Evolutionary conservation across 2,329 filamentous ascomycete species (phyloP), one percentile per base, ranked within the genome.

Genomic region (Phyllosticta ampelicida): DNA sequence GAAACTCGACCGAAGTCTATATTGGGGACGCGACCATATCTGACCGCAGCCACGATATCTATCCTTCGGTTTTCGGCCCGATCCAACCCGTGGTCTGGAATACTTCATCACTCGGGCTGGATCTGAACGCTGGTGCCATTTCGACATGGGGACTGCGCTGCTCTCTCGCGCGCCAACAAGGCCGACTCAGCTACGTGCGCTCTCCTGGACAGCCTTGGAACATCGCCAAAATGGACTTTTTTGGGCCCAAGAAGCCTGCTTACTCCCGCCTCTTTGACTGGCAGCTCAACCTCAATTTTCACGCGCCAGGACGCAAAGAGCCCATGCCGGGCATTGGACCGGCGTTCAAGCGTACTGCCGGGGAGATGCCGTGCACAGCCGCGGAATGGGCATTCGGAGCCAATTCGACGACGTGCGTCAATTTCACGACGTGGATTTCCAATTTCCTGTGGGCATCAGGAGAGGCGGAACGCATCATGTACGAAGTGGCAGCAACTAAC

Each of bases 211-310:
- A 18, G 36, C 16, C 44, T 1, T 50, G 44, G 44, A 49, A 23
- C n/a, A 55, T 55, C 13, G 11, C 54, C 48, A 44, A 44, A 44
- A 44, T n/a, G 36, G 36, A 44, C 36, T 44, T 44, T 44, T 16
- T 9, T 13, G 16, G 36, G 20, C 5, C 20, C 44, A 49, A 44
- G 18, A 19, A 16, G 36, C 21, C 48, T 10, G 44, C 26, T 6
- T 26, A 44, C 23, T 55, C 54, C 8, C 13, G 48, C 5, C 54
- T 55, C 23, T 44, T 48, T 1, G 23, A 49, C 11, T 55, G 54
- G 54, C 54, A 55, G 9, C 18, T 23, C 1, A 55, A 29, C 20
- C 54, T 55, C 36, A 55, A 55, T 44, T 55, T 28, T 36, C 54
- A 49, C 48, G 54, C 54, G 0, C 54, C 54, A 0, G 36, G 36